Evolutionary conservation across 768 basidiomycete genomes (phyloP).

Genomic region (Boletus sp.): DNA sequence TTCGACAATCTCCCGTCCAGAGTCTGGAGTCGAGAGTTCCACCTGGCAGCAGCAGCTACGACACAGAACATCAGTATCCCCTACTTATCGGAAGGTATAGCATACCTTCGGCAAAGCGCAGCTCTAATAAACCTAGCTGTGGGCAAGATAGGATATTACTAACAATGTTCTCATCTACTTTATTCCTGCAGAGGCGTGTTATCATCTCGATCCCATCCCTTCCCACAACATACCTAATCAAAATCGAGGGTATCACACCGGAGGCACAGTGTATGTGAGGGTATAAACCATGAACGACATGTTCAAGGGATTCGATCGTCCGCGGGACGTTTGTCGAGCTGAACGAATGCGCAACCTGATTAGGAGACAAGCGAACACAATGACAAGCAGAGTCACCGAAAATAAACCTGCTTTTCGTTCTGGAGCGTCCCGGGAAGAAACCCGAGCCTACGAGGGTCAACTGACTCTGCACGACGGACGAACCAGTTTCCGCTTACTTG

Average conservation of each 20-base stretch:
- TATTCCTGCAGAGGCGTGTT: slow-evolving; percentile 45
- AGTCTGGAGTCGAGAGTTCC: slow-evolving; percentile 58
- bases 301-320: slow-evolving; percentile 72
- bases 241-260: slow-evolving; percentile 46
- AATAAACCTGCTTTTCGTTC: slow-evolving; percentile 51
- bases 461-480: background rate
- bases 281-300: slow-evolving; percentile 74
- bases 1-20: slow-evolving; percentile 68
- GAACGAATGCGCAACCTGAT: background rate
- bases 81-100: background rate
- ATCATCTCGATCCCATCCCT: background rate
- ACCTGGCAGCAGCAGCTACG: slow-evolving; percentile 61
- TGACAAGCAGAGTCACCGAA: slow-evolving; percentile 42
- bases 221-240: slow-evolving; percentile 48
- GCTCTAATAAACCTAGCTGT: slow-evolving; percentile 57
- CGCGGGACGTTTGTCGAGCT: slow-evolving; percentile 77
- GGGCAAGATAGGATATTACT: slow-evolving; percentile 71
- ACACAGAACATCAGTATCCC: background rate
- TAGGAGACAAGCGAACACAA: background rate
- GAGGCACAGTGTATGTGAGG: slow-evolving; percentile 48
- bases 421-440: slow-evolving; percentile 58
- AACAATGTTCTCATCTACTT: slow-evolving; percentile 66
- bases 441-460: slow-evolving; percentile 45
- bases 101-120: slow-evolving; percentile 65
- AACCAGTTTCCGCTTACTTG: slow-evolving; percentile 39